Percentiles rank a stretch among this genome's conserved stretches.
Conservation (phyloP, 1,284 basidiomycete genomes). For the Erythrobasidium hasegawianum region DNA sequence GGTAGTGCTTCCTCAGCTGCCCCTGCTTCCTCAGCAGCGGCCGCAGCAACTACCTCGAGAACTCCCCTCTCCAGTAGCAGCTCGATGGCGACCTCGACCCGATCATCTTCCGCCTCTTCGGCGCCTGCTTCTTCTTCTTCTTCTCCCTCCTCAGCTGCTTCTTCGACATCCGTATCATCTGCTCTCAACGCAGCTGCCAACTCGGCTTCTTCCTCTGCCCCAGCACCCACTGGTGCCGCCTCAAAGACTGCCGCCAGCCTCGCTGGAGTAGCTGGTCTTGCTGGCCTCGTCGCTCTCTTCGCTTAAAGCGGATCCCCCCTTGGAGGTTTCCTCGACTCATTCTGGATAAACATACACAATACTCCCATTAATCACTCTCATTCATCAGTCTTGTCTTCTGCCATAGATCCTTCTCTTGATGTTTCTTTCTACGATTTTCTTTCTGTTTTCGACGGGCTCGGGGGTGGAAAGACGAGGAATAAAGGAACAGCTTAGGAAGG, state of each 20-base stretch:
- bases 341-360: background rate
- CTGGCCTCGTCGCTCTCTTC: conserved; percentile 25
- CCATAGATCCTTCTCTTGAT: no score
- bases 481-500: no score
- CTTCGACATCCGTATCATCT: background rate
- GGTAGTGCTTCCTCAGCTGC: background rate
- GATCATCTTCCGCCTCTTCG: background rate
- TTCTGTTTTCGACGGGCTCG: no score
- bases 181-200: background rate
- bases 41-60: background rate
- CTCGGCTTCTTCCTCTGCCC: conserved; percentile 13
- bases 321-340: background rate
- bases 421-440: no score
- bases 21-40: background rate
- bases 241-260: conserved; percentile 22
- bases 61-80: background rate
- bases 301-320: conserved; percentile 14
- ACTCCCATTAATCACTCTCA: background rate
- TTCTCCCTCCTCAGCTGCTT: background rate
- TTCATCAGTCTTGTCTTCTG: no score
- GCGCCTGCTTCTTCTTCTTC: background rate
- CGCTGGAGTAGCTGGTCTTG: conserved; percentile 25
- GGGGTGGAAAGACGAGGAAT: no score
- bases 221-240: conserved; percentile 27
- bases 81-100: conserved; percentile 8